Conservation (phyloP, 1,284 basidiomycete species). For the Dichomitus squalens region DNA sequence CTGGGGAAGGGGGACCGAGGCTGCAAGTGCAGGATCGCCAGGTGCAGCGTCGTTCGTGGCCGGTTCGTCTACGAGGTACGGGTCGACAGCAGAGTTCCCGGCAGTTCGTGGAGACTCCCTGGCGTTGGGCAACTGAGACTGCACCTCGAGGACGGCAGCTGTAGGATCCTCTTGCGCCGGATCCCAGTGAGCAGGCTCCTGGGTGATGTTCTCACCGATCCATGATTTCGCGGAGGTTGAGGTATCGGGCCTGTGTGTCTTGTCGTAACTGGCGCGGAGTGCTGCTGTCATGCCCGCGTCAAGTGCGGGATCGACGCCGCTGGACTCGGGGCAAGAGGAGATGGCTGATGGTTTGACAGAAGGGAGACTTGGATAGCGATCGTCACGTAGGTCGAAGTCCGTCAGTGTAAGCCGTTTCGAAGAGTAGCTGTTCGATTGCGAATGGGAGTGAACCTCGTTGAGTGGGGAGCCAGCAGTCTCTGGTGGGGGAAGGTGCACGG, state of each 20-base stretch:
- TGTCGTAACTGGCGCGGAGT: slow-evolving; percentile 28
- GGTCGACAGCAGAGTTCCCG: slow-evolving; percentile 19
- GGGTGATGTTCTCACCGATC: slow-evolving; percentile 29
- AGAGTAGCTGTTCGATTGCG: slow-evolving; percentile 44
- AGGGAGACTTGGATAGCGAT: slow-evolving; percentile 57
- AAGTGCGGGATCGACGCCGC: slow-evolving; percentile 15
- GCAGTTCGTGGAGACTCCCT: slow-evolving; percentile 21
- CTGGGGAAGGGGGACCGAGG: slow-evolving; percentile 16
- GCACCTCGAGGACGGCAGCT: slow-evolving; percentile 21
- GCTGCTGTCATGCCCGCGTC: slow-evolving; percentile 25
- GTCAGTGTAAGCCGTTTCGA: slow-evolving; percentile 49
- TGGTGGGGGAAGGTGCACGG: slow-evolving; percentile 29
- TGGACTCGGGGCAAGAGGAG: slow-evolving; percentile 4
- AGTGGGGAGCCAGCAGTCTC: slow-evolving; percentile 25
- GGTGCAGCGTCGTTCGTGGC: slow-evolving; percentile 12
- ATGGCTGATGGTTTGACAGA: slow-evolving; percentile 18
- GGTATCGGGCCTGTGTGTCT: slow-evolving; percentile 12
- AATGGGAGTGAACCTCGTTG: slow-evolving; percentile 33
- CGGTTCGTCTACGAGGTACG: slow-evolving; percentile 16
- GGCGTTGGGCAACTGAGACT: slow-evolving; percentile 15
- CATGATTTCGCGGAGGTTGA: slow-evolving; percentile 20
- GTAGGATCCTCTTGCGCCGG: slow-evolving; percentile 10
- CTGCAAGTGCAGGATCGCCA: slow-evolving; percentile 10
- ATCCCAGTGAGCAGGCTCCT: slow-evolving; percentile 26
- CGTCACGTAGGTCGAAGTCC: slow-evolving; percentile 63